A percentile compares a stretch with the other conserved stretches of the same genome.
Evolutionary conservation across 495 filamentous ascomycete genomes (phyloP).

Genomic region (Neurospora pannonica): DNA sequence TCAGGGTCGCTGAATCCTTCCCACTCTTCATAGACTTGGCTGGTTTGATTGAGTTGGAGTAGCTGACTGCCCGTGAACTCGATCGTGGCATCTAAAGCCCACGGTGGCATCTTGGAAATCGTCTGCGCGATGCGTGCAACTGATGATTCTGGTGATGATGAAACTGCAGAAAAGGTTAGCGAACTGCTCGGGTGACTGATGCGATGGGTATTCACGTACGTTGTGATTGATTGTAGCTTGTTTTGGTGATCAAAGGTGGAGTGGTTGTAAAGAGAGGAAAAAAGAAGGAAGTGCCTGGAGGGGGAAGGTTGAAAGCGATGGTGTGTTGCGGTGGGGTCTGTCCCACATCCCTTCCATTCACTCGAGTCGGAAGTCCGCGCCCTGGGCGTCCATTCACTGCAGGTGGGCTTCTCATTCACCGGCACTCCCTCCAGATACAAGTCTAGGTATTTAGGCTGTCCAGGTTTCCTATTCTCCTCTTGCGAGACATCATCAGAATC

Average conservation of each 20-base stretch:
- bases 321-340: background rate
- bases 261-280: background rate
- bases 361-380: background rate
- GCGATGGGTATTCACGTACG: background rate
- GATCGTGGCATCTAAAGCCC: background rate
- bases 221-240: background rate
- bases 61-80: background rate
- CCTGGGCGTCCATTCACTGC: too few species aligned
- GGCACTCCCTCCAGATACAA: too few species aligned
- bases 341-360: background rate
- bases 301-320: background rate
- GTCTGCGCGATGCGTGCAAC: background rate
- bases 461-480: too few species aligned
- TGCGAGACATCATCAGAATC: too few species aligned
- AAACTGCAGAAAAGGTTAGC: background rate
- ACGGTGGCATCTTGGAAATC: background rate
- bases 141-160: background rate
- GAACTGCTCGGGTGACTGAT: background rate
- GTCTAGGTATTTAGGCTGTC: too few species aligned
- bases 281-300: background rate
- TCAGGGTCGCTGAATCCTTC: background rate
- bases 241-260: background rate
- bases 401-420: too few species aligned
- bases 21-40: background rate
- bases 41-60: background rate